Conservation (phyloP, 805 yeast species). For the Lachancea mirantina region DNA sequence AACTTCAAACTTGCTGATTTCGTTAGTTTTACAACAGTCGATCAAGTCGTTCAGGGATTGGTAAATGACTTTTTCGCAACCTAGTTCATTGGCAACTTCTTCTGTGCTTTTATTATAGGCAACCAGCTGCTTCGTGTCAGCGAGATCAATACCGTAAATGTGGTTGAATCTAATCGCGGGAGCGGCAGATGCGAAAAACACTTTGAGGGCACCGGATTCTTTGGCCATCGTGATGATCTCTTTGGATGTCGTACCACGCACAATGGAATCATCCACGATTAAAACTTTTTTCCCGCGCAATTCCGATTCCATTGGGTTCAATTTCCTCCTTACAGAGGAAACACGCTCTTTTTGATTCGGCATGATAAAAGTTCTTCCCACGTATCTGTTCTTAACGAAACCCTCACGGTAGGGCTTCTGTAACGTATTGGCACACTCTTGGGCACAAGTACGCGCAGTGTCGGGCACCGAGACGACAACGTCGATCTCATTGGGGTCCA, state of each 20-base stretch:
- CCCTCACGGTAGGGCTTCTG: constrained; percentile 90
- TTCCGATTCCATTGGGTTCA: constrained; percentile 94
- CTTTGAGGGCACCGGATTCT: constrained; percentile 94
- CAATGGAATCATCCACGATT: constrained; percentile 94
- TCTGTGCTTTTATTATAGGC: constrained; percentile 73
- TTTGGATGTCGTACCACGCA: constrained; percentile 93
- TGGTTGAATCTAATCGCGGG: constrained; percentile 97
- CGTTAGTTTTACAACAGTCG: constrained; percentile 58
- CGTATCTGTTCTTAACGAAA: constrained; percentile 91
- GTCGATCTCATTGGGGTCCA: constrained; percentile 56
- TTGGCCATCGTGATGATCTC: constrained; percentile 98
- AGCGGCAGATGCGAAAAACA: constrained; percentile 95
- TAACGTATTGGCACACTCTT: constrained; percentile 80
- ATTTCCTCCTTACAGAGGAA: constrained; percentile 86
- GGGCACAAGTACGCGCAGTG: constrained; percentile 92
- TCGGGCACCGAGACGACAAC: constrained; percentile 98
- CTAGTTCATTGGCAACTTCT: constrained; percentile 69
- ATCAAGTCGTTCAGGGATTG: constrained; percentile 79
- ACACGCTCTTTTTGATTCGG: constrained; percentile 94
- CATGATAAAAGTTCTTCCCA: constrained; percentile 97
- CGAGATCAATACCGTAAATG: constrained; percentile 94
- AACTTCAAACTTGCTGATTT: constrained; percentile 62
- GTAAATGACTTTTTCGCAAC: constrained; percentile 87
- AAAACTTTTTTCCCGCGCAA: constrained; percentile 78
- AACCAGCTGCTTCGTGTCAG: constrained; percentile 88